Base-by-base conservation (phyloP, 805 yeast species). In the Ogataea trehaloabstinens region DNA sequence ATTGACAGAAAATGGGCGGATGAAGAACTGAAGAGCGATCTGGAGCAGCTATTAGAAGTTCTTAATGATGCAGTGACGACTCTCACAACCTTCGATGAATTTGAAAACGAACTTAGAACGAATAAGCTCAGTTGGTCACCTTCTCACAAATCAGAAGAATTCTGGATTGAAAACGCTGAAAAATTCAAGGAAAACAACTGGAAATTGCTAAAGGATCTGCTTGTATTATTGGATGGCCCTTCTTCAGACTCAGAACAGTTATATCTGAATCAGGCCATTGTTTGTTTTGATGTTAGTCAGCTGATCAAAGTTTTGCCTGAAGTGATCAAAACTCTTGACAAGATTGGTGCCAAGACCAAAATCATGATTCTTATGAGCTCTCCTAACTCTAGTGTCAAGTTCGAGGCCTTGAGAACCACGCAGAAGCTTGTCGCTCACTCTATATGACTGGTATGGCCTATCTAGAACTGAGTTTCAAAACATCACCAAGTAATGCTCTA, bases 321-420 rank as follows among this genome's bases (percentile, higher is more conserved):
- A 42, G 73, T 82, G 16, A 66, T 78, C 19, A 68, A 66, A 34
- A 67, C 78, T 11, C 60, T 85, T 35, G 71, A 68, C 53, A 65
- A 75, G 52, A 58, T 66, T 46, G 76, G 87, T 53, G 71, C 83
- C 48, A 93, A 93, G 70, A 68, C 84, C 17, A 77, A 79, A 60
- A 78, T 93, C 41, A 91, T 93, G 98, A 76, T 76, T 45, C 71
- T 89, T 47, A 80, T 93, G 79, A 80, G 77, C 55, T 78, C 81
- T 41, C 76, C 82, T 29, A 90, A 89, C 60, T 75, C 90, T 17
- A 93, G 87, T 58, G 90, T 93, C 49, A 86, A 91, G 60, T 93
- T 84, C 60, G 96, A 91, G 68, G 98, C 98, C 2, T 75, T 93
- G 57, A 87, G 86, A 62, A 89, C 97, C 4, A 87, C 96, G n/a